Base-by-base conservation (phyloP, 352 stramenopile species). In the Pythium folliculosum region DNA sequence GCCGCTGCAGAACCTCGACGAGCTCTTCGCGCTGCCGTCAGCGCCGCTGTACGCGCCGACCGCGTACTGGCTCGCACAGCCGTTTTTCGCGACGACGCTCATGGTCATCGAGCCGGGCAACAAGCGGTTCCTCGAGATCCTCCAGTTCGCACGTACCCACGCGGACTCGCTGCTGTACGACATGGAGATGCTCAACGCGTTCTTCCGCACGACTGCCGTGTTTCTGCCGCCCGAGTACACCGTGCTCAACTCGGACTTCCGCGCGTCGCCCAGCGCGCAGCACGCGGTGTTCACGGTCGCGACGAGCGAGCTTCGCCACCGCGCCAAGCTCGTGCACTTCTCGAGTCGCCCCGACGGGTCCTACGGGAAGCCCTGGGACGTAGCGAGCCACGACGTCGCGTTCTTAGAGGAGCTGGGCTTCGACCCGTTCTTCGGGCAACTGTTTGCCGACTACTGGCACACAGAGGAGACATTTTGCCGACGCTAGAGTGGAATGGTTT, bases 191-290 rank as follows among this genome's bases (percentile, higher is more conserved):
- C 60, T 78, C 67, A 78, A 78, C 55, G 48, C 49, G 4, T 73
- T 62, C 51, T 78, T 78, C 60, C 32, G 54, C 12, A 57, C 53
- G 21, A 56, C 38, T 5, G 67, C 51, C 22, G 35, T 70, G 17
- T 54, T 68, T 17, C 48, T 77, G 7, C 30, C 71, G 9, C 21
- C 43, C n/a, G 67, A 72, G 19, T 77, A 77, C 60, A 75, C 58
- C 10, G 71, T 77, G 44, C 60, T 77, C 27, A 77, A 77, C 63
- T 72, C 71, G 48, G 71, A 77, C 35, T 77, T 77, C 32, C 71
- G 71, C 17, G 54, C 63, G 40, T 21, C 14, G 16, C 45, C 63
- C 16, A 43, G 27, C 17, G 45, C n/a, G 13, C 27, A 40, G 2
- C 56, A 70, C 54, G 38, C 47, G 21, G 45, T 60, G 0, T 61